These are phyloP conservation scores for Quercus tomentella DNA, from an alignment of 331 rosid genomes.

Conservation along the genomic window DNA sequence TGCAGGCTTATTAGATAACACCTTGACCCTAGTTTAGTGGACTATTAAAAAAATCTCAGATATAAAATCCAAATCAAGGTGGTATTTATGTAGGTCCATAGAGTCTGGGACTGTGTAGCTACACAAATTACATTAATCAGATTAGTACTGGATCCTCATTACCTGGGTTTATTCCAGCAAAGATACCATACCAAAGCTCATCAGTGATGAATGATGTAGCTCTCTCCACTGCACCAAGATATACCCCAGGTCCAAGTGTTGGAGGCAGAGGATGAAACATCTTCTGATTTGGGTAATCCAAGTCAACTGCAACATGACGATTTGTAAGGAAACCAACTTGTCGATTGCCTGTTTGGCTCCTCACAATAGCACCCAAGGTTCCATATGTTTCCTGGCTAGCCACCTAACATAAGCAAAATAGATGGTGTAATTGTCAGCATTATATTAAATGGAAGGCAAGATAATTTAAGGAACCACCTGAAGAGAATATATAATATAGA, in stretches of 20 bases:
- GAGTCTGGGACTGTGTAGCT: background rate
- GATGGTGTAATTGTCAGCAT: slow-evolving; percentile 3
- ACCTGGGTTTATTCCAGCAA: slow-evolving; percentile 99
- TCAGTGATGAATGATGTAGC: slow-evolving; percentile 97
- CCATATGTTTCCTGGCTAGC: slow-evolving; percentile 98
- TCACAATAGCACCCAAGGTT: slow-evolving; percentile 95
- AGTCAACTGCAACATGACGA: slow-evolving; percentile 95
- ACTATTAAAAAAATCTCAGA: background rate
- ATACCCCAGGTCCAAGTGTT: slow-evolving; percentile 94
- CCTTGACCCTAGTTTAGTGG: background rate
- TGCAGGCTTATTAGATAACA: background rate
- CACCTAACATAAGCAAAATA: slow-evolving; percentile 46
- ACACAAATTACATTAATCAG: background rate
- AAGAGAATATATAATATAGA: background rate
- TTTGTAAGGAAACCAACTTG: slow-evolving; percentile 99
- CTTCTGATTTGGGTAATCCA: slow-evolving; percentile 97
- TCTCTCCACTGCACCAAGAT: slow-evolving; percentile 98
- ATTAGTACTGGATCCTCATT: slow-evolving; percentile 15
- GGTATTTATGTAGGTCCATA: background rate
- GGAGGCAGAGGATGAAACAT: slow-evolving; percentile 99
- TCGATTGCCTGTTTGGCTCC: slow-evolving; percentile 90
- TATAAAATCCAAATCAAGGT: background rate
- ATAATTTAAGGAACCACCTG: background rate
- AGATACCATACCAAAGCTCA: slow-evolving; percentile 97
- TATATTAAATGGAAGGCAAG: slow-evolving; percentile 20